Percentiles rank a stretch among this genome's conserved stretches.
Conservation (phyloP, 2,329 filamentous ascomycete species). For the Hypoxylon sp. region DNA sequence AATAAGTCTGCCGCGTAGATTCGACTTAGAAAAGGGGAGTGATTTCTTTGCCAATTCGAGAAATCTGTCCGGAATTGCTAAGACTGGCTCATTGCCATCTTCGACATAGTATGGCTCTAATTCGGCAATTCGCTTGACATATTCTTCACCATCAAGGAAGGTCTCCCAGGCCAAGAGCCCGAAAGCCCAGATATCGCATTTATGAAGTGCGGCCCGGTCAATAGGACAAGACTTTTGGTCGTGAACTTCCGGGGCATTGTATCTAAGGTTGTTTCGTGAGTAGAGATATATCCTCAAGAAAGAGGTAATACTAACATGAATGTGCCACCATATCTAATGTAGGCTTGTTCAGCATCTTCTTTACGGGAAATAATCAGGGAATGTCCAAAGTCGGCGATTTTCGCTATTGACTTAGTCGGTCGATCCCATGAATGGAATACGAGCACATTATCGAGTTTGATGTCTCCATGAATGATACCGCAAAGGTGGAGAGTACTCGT, state of each 20-base stretch:
- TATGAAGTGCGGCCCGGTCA: conserved; percentile 11
- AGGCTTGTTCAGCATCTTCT: conserved; percentile 7
- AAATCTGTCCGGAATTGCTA: conserved; percentile 9
- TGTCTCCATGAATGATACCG: conserved; percentile 29
- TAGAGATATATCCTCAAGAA: background rate
- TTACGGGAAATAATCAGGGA: conserved; percentile 19
- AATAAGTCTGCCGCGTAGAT: conserved; percentile 18
- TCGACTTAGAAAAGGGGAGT: conserved; percentile 14
- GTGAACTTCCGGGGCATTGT: conserved; percentile 29
- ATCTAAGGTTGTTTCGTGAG: conserved; percentile 6
- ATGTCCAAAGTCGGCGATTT: conserved; percentile 31
- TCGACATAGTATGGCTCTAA: background rate
- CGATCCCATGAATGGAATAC: conserved; percentile 31
- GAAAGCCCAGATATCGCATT: conserved; percentile 31
- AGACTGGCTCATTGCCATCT: conserved; percentile 4
- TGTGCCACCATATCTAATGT: conserved; percentile 19
- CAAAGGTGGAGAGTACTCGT: conserved; percentile 26
- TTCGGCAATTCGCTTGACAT: conserved; percentile 12
- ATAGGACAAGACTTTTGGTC: conserved; percentile 19
- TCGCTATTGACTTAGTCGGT: conserved; percentile 25
- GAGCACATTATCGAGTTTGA: conserved; percentile 34
- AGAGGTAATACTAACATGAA: conserved; percentile 12
- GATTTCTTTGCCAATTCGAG: conserved; percentile 23
- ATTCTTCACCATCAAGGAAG: conserved; percentile 22
- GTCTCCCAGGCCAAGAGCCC: conserved; percentile 24